Evolutionary conservation across 768 basidiomycete species (phyloP), one percentile per base, ranked within the genome.

Genomic region (Agaricus subrufescens): DNA sequence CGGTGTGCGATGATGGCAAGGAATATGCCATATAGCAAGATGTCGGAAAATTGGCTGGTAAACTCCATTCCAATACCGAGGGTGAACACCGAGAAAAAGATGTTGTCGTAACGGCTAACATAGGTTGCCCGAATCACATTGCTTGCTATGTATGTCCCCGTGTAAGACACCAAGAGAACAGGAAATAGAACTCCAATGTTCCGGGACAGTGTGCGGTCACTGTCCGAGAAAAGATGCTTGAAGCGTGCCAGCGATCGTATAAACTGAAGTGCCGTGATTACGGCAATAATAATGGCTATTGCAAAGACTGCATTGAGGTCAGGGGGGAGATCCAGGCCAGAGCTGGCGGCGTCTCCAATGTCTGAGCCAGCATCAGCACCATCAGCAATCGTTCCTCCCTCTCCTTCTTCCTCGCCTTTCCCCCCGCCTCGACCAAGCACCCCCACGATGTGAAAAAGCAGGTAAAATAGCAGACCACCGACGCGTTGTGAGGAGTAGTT

Each of bases 121-220:
- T 23, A 25, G 6, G 43, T n/a, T 11, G 54, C 46, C 15, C 48
- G 42, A 27, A 55, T 38, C 11, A 48, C 29, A 26, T 55, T 47
- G n/a, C 19, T 40, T 10, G 48, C 25, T 5, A 56, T 38, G 40
- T 23, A 50, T 8, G 49, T 31, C 19, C 25, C 12, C 7, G 34
- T 31, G 27, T 56, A 49, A 29, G 30, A 34, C 39, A 40, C 34
- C 9, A 56, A 26, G n/a, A 56, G 29, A 23, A 30, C 23, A 15
- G 37, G 53, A 27, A 56, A 56, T 27, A 56, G 54, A 43, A 43
- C 43, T 15, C 47, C 54, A 23, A 50, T 47, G 29, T 49, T 26
- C 14, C 43, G 49, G 2, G 47, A 47, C 10, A 50, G 40, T 12
- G 46, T 40, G 9, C 47, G 54, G 1, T 27, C 30, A 19, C 40